Base-by-base conservation (phyloP, 345 rosid species). In the Luvunga scandens region DNA sequence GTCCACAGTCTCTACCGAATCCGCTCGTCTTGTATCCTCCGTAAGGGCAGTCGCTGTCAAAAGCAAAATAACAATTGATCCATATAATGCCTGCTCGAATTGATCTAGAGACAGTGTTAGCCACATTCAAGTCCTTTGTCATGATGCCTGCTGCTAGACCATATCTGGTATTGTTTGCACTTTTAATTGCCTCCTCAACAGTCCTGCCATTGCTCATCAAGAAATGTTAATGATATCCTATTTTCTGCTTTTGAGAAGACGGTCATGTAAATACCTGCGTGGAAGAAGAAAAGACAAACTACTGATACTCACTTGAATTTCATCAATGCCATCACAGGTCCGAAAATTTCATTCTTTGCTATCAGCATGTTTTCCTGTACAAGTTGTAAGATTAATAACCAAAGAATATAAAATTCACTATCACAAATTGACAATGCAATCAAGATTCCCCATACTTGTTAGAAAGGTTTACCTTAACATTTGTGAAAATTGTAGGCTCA, bases 21-120 rank as follows among this genome's bases (percentile, higher is more conserved):
- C 98, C 97, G 36, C 98, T 95, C 89, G 80, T 77, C 78, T 90
- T 91, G 76, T 78, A 90, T 33, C 98, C 98, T 72, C 98, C 98
- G 9, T 64, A 91, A 14, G 97, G 91, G 38, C 85, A 82, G 34
- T 91, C 98, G 0, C 27, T 13, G 22, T 92, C 94, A 30, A 94
- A 91, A 0, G 81, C 94, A 13, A 85, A 79, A 57, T 91, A 94
- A 73, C 98, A 92, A 31, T 92, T 92, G 67, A 94, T 86, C 98
- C 97, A 91, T 31, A 92, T 73, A 18, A 80, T 78, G 2, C 97
- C 93, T 0, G 93, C 94, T n/a, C 86, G 80, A 64, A 94, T 84
- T 1, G 98, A 90, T 69, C 97, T 86, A 2, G 98, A 85, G 30
- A 94, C 91, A 0, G 89, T 91, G 78, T 92, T 94, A 2, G 92